Base-by-base conservation (phyloP, 1,139 yeast genomes). In the Meyerozyma sp. region DNA sequence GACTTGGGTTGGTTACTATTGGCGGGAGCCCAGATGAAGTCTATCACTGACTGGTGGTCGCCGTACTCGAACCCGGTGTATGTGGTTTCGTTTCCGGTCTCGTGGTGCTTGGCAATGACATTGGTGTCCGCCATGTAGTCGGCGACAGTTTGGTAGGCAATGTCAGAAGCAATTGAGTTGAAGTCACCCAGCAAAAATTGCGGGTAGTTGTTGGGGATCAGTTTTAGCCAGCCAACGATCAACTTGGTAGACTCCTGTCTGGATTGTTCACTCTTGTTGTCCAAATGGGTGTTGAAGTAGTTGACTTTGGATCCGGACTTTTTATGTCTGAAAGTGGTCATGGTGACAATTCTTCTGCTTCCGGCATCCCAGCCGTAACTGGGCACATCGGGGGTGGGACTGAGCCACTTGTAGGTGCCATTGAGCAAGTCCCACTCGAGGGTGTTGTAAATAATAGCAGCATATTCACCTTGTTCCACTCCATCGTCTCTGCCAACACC, bases 401-500 rank as follows among this genome's bases (percentile, higher is more conserved):
- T 65, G 35, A 74, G 55, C 79, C 80, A 75, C 44, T 62, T 61
- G n/a, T 75, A 70, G 16, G 66, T 63, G 43, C 63, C 61, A 27
- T 63, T 57, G 8, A 66, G 36, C 21, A 73, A 45, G 16, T 53
- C 44, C 61, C 74, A 62, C 23, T 58, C 62, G 1, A 53, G 45
- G 4, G 60, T 56, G 42, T 67, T 61, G 50, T 64, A 73, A 36
- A 70, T 61, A 18, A 75, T 63, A 1, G 80, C 79, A 36, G 75
- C 65, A 47, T 61, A 73, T 47, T 75, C 81, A 5, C 80, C 79
- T 4, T 55, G 51, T 5, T 57, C 55, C 10, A 54, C 51, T 4
- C 80, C 80, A 54, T 75, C 79, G 42, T 71, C 73, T 53, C 80
- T 58, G 2, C 80, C 79, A n/a, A 67, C 70, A 2, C 77, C 77